phyloP scores from a whole-genome alignment of 257 asterid genomes.

The Cruciata laevipes region DNA sequence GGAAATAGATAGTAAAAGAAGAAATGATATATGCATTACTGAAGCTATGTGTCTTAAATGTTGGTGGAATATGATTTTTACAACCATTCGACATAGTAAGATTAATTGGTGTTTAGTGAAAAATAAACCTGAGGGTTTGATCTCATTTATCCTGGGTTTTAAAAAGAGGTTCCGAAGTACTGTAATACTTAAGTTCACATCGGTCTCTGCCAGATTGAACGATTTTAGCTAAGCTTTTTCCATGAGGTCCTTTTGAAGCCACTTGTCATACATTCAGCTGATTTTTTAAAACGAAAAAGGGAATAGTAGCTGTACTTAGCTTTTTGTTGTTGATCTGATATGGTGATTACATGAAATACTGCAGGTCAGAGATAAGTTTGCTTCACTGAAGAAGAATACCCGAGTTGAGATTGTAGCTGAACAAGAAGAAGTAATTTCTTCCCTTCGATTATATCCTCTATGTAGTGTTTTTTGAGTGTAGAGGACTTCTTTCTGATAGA shows the following conservation, averaged over 20 bases:
- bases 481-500: neutral
- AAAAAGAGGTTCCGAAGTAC: neutral
- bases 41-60: neutral
- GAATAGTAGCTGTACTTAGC: neutral
- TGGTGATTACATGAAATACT: constrained; percentile 9
- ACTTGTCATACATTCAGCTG: neutral
- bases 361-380: constrained; percentile 82
- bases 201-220: neutral
- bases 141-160: neutral
- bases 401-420: constrained; percentile 84
- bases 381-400: constrained; percentile 80
- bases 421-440: constrained; percentile 68
- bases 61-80: neutral
- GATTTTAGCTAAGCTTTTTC: neutral
- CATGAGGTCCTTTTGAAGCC: neutral
- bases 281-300: neutral
- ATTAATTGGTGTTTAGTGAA: neutral
- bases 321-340: neutral
- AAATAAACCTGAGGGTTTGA: neutral
- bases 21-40: neutral
- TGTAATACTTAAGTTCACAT: neutral
- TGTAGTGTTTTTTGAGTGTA: neutral
- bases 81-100: neutral
- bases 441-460: constrained; percentile 5
- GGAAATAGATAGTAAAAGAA: neutral